Base-by-base conservation (phyloP, 441 rosid species). In the Arabidopsis hybrid region DNA sequence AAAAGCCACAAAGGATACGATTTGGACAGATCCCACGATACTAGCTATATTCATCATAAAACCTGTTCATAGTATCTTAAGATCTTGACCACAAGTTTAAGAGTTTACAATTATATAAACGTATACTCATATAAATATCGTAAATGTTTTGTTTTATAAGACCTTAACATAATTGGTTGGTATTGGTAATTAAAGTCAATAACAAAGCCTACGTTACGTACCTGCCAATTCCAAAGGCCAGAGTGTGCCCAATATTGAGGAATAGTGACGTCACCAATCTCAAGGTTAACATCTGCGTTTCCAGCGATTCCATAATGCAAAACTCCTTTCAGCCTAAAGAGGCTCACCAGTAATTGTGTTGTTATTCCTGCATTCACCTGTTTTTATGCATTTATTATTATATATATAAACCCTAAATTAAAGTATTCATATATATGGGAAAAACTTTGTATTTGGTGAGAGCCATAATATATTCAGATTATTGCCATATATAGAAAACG, bases 201-300 rank as follows among this genome's bases (percentile, higher is more conserved):
- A 59, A 14, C 46, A 32, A 26, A 26, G 29, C 29, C 29, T 26
- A 26, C 29, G 29, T 6, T 9, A 17, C 47, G 56, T 9, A 86
- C 91, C 90, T 91, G 92, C 88, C 96, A 90, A 68, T 71, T 78
- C 97, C 97, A 89, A 26, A 92, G 97, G 39, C 88, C 91, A 13
- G 85, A 42, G 45, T 92, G 94, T 42, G 95, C 95, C 97, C 97
- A 90, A 31, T 59, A 83, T n/a, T 17, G 78, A 46, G 95, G 91
- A 57, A 90, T 81, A 1, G 91, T 86, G 0, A 90, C 91, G 56
- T 90, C 93, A 34, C 93, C 96, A 13, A 92, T 84, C 66, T 87
- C 77, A 38, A 90, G 84, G 2, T 71, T 10, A 36, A 87, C 84
- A 71, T 89, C 84, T 67, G 89, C 94, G 59, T 92, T 92, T 56